phyloP scores from a whole-genome alignment of 306 rosid species.

The peach (Prunus persica) region Prunus_persica_NCBIv2 NC_034014.1:3207001-3207500 shows the following conservation, averaged over 20 bases:
- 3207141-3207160: slow-evolving; percentile 1
- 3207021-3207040: slow-evolving; percentile 40
- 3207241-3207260: slow-evolving; percentile 30
- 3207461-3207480: too few species aligned
- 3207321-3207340: slow-evolving; percentile 28
- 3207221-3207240: slow-evolving; percentile 42
- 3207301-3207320: slow-evolving; percentile 29
- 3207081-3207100: slow-evolving; percentile 4
- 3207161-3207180: slow-evolving; percentile 13
- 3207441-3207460: too few species aligned
- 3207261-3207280: slow-evolving; percentile 16
- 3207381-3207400: slow-evolving; percentile 23
- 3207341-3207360: slow-evolving; percentile 24
- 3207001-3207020: slow-evolving; percentile 19
- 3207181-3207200: slow-evolving; percentile 23
- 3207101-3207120: slow-evolving; percentile 14
- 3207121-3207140: slow-evolving; percentile 23
- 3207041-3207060: slow-evolving; percentile 15
- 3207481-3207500: not conserved
- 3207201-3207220: slow-evolving; percentile 22
- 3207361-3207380: slow-evolving; percentile 35
- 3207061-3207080: slow-evolving; percentile 33
- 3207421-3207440: not conserved
- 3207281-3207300: slow-evolving; percentile 22
- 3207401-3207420: slow-evolving; percentile 8